A percentile compares a stretch with the other conserved stretches of the same genome.
phyloP scores from a whole-genome alignment of 768 basidiomycete species.

The Coprinopsis sp. region DNA sequence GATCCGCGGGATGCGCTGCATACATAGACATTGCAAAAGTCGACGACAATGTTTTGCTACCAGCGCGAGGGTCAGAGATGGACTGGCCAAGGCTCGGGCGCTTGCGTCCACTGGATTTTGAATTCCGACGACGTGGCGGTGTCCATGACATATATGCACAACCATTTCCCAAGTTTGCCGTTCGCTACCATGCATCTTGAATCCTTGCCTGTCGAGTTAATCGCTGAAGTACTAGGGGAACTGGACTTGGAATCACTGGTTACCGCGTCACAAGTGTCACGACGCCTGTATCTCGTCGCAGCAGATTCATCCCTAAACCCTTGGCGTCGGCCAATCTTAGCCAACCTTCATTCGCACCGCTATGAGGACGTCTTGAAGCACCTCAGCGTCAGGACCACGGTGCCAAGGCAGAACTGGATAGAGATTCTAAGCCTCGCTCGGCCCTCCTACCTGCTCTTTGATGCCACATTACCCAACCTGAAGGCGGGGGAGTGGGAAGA shows the following conservation, averaged over 20 bases:
- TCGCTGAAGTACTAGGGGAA: constrained; percentile 66
- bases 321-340: constrained; percentile 69
- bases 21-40: too few species aligned
- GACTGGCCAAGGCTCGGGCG: too few species aligned
- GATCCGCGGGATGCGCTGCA: too few species aligned
- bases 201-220: constrained; percentile 70
- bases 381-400: constrained; percentile 56
- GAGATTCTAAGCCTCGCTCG: constrained; percentile 64
- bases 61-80: too few species aligned
- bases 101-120: too few species aligned
- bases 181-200: constrained; percentile 33
- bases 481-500: constrained; percentile 69
- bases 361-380: constrained; percentile 53
- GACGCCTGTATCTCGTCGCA: constrained; percentile 49
- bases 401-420: constrained; percentile 78
- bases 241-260: constrained; percentile 62
- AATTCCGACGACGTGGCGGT: too few species aligned
- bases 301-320: constrained; percentile 67
- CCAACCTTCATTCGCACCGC: constrained; percentile 39
- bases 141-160: not conserved
- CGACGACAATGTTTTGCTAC: too few species aligned
- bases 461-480: constrained; percentile 66
- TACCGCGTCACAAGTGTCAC: constrained; percentile 55
- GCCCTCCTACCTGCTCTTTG: constrained; percentile 60
- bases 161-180: not conserved